Base-by-base conservation (phyloP, 441 rosid species). In the Aleurites moluccanus region DNA sequence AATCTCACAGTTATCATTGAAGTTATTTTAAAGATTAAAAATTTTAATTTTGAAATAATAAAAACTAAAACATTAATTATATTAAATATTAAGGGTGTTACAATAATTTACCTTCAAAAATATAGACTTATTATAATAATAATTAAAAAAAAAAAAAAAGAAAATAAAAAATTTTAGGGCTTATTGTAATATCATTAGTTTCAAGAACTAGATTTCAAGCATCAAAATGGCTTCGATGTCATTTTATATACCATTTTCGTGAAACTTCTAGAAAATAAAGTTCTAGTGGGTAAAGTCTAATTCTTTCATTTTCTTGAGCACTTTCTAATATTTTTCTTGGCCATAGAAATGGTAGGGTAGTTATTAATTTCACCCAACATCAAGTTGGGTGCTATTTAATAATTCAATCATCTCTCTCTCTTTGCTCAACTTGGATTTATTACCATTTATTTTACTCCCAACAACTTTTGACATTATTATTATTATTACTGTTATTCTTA, bases 381-480 rank as follows among this genome's bases (percentile, higher is more conserved):
- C 80, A 64, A 80, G 67, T 74, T 60, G 33, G 80, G 35, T 44
- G 16, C 14, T 42, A 56, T 64, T 33, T 62, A 21, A 56, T 25
- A 60, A 14, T 78, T 20, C 23, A n/a, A 28, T 14, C 18, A 78
- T 67, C n/a, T 52, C 14, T 56, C 14, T 77, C 62, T 47, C 30
- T 59, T 25, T 66, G 21, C 56, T 63, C 62, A 18, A 38, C 13
- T 61, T 28, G 63, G 66, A n/a, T 18, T n/a, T 47, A 35, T 25
- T 42, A 23, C 55, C 23, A 3, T 18, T 14, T 62, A 5, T 35
- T 62, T 50, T 45, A 28, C 68, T 74, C 60, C 52, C 44, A 38
- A 10, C 78, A 56, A 35, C 68, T 67, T 75, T 68, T 57, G 67
- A 57, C 74, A 75, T 78, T 60, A 63, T 73, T 73, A 38, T 9